Evolutionary conservation across 1,139 yeast genomes (phyloP), one percentile per base, ranked within the genome.

Genomic region (Ogataea hybrid): DNA sequence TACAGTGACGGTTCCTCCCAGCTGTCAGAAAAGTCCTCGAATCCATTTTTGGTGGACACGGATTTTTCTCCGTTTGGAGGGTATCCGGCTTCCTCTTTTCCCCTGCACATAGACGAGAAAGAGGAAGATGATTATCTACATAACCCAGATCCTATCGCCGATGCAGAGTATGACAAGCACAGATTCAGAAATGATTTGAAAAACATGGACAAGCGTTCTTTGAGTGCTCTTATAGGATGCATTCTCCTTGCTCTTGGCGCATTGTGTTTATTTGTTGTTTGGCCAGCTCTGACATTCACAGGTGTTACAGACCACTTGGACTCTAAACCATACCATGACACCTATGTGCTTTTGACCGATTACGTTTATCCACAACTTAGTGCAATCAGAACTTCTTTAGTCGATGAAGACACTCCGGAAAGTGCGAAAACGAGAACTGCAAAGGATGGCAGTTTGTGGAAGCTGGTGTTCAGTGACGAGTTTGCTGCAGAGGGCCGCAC

Each of bases 41-140:
- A 57, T 35, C 58, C 62, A 10, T 59, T 57, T 40, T 33, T 61
- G 35, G 61, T 60, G 14, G 68, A 62, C 57, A 69, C 74, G 6
- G 80, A 75, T 51, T 74, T 81, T 53, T 80, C 89, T 39, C 97
- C 97, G 2, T 89, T 89, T 68, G 97, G 97, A 42, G 97, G 96
- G 9, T 89, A 86, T 62, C 96, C 97, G 2, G 92, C 95, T 4
- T 72, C 86, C 5, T 78, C 88, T 1, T 89, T 89, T 67, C 96
- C 96, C 0, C 68, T 89, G 42, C 81, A 78, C 53, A 79, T 89
- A 50, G 95, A 88, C 46, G 97, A 89, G 56, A 85, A 85, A 63
- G 97, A 89, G 64, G 84, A 87, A 3, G 97, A 89, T 65, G 97
- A 89, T 61, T 88, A 86, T 58, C 62, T 89, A 50, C 97, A 89